Evolutionary conservation across 2,329 filamentous ascomycete genomes (phyloP).

Genomic region (Fusarium guadeloupense): DNA sequence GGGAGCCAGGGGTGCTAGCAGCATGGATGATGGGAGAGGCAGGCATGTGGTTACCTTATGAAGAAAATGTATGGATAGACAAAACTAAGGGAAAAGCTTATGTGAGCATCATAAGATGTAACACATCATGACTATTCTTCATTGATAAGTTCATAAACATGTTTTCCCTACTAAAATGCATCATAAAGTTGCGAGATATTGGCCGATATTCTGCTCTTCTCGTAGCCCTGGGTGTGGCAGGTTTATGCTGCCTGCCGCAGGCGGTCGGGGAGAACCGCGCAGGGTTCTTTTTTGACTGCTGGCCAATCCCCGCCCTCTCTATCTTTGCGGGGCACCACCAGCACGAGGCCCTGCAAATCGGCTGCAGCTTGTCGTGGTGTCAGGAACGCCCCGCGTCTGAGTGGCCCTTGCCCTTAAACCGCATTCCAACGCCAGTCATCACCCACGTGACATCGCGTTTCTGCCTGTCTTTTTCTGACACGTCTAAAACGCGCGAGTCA

Average conservation of each 20-base stretch:
- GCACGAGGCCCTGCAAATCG: conserved; percentile 44
- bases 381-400: conserved; percentile 52
- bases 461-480: conserved; percentile 4
- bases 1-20: too few species aligned
- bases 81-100: too few species aligned
- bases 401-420: conserved; percentile 35
- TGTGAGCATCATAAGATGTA: too few species aligned
- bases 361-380: conserved; percentile 47
- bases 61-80: too few species aligned
- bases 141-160: too few species aligned
- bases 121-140: too few species aligned
- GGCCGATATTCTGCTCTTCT: too few species aligned
- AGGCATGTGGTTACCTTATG: too few species aligned
- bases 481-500: conserved; percentile 23
- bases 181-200: too few species aligned
- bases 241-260: conserved; percentile 33
- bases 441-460: conserved; percentile 43
- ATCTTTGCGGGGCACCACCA: conserved; percentile 45
- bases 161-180: too few species aligned
- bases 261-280: conserved; percentile 38
- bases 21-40: too few species aligned
- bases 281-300: conserved; percentile 32
- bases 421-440: background rate
- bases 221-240: too few species aligned
- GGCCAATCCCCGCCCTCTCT: conserved; percentile 35